Conservation (phyloP, 106 monocot genomes). For the Dactylorhiza incarnata region DNA sequence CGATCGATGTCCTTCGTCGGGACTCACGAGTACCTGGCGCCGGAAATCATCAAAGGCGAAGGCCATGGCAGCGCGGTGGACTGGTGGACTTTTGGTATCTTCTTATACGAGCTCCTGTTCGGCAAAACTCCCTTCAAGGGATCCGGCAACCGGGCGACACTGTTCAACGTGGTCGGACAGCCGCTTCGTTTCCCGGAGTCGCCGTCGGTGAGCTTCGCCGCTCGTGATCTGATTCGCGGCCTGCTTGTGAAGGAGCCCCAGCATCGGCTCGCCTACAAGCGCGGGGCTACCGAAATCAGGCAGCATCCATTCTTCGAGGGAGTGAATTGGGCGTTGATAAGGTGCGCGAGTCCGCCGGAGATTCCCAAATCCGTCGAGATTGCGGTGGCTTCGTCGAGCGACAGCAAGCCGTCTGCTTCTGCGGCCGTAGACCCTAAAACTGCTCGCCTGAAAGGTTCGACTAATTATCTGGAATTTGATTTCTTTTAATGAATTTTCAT, state of each 20-base stretch:
- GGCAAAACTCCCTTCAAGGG: constrained; percentile 13
- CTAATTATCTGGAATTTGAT: constrained; percentile 6
- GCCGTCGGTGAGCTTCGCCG: constrained; percentile 8
- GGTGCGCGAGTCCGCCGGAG: constrained; percentile 14
- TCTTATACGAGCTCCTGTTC: constrained; percentile 15
- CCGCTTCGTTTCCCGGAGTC: constrained; percentile 12
- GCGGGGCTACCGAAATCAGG: constrained; percentile 21
- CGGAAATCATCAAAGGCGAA: neutral
- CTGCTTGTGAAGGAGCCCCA: constrained; percentile 19
- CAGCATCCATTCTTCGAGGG: constrained; percentile 23
- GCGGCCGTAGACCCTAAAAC: neutral
- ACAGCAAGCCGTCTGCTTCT: too few relatives aligned
- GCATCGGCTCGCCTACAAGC: constrained; percentile 6
- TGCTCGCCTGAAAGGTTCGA: neutral
- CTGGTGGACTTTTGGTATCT: constrained; percentile 23
- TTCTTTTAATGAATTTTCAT: neutral
- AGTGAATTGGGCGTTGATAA: constrained; percentile 19
- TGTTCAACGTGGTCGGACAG: constrained; percentile 18
- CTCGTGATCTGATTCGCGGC: constrained; percentile 12
- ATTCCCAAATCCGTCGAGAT: constrained; percentile 4
- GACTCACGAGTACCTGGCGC: constrained; percentile 19
- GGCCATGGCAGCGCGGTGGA: constrained; percentile 21
- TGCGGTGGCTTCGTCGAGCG: neutral
- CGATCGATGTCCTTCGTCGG: constrained; percentile 22
- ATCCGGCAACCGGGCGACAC: constrained; percentile 2